Conservation (phyloP, 73 alveolate genomes). For the Paramecium sonneborni region DNA sequence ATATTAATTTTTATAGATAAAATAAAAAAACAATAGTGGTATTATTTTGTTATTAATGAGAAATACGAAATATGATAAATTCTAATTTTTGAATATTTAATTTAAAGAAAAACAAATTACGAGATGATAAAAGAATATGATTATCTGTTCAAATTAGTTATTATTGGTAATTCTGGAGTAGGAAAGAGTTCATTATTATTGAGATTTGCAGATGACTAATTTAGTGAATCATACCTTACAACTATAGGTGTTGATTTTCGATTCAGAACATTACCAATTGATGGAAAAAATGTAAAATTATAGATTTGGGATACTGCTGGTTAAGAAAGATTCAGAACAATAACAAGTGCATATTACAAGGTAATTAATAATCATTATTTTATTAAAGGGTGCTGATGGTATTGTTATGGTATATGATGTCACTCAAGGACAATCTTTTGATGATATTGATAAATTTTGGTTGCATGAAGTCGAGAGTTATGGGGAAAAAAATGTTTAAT, state of each 20-base stretch:
- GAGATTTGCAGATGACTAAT: constrained; percentile 89
- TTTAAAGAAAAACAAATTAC: background rate
- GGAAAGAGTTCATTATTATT: constrained; percentile 86
- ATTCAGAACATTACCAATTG: constrained; percentile 62
- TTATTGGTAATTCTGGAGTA: constrained; percentile 89
- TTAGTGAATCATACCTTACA: constrained; percentile 83
- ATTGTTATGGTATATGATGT: constrained; percentile 83
- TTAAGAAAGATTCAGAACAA: constrained; percentile 92
- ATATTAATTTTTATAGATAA: too few relatives aligned
- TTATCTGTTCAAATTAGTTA: constrained; percentile 83
- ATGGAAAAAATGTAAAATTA: constrained; percentile 74
- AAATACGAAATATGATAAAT: background rate
- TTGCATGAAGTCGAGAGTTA: constrained; percentile 61
- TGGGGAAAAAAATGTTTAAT: constrained; percentile 64
- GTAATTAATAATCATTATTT: background rate
- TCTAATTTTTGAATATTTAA: background rate
- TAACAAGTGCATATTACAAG: constrained; percentile 74
- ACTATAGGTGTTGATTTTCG: constrained; percentile 93
- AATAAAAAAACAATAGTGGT: background rate
- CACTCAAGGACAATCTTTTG: constrained; percentile 74
- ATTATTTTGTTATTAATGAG: background rate
- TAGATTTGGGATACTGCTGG: constrained; percentile 99
- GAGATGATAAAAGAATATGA: constrained; percentile 68
- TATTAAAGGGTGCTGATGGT: constrained; percentile 85
- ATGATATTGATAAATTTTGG: constrained; percentile 69